A percentile compares a stretch with the other conserved stretches of the same genome.
Conservation (phyloP, 495 filamentous ascomycete species). For the Durotheca rogersii region DNA sequence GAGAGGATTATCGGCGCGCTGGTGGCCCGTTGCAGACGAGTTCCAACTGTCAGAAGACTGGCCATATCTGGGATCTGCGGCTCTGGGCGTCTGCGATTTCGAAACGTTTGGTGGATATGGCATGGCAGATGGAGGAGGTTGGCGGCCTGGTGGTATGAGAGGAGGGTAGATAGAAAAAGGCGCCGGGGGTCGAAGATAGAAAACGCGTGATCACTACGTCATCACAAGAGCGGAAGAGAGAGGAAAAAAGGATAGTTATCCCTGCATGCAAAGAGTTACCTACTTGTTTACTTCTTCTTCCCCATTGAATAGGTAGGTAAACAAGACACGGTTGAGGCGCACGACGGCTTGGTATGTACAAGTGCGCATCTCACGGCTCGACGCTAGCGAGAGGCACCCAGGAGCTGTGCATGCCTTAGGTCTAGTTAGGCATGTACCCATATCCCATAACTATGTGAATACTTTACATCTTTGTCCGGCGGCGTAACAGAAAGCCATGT, state of each 20-base stretch:
- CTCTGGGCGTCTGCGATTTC: constrained; percentile 35
- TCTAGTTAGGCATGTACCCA: background rate
- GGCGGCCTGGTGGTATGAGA: constrained; percentile 6
- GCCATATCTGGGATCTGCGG: constrained; percentile 50
- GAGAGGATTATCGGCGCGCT: constrained; percentile 64
- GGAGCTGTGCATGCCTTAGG: constrained; percentile 4
- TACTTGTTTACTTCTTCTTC: too few species aligned
- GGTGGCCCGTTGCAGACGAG: constrained; percentile 76
- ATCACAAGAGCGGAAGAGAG: too few species aligned
- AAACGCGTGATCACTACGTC: constrained; percentile 26
- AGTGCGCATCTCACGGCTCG: too few species aligned
- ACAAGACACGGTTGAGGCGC: too few species aligned
- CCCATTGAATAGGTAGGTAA: too few species aligned
- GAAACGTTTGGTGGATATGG: constrained; percentile 28
- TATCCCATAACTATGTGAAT: background rate
- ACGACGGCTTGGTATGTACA: too few species aligned
- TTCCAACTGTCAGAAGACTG: constrained; percentile 78
- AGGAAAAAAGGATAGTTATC: too few species aligned
- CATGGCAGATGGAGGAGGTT: constrained; percentile 20
- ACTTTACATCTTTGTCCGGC: background rate
- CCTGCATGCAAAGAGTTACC: too few species aligned
- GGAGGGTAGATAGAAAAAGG: background rate
- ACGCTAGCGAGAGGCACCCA: constrained; percentile 21
- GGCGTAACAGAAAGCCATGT: background rate
- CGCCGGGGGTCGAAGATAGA: constrained; percentile 1